These are phyloP conservation scores for Cyclotella choctawhatcheeana DNA, from an alignment of 108 stramenopile species.

Conservation along the genomic window DNA sequence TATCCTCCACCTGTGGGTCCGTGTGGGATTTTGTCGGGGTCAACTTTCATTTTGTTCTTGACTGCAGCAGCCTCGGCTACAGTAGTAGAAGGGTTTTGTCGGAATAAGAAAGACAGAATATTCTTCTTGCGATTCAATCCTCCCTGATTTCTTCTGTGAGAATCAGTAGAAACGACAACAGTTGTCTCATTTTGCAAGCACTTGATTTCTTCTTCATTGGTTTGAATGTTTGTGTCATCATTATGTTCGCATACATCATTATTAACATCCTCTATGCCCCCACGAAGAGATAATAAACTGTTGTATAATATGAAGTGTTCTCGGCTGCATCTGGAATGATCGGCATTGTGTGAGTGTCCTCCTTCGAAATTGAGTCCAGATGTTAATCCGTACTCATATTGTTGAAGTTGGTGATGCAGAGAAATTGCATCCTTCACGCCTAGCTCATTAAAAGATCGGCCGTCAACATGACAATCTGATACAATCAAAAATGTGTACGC, in stretches of 20 bases:
- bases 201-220: not conserved
- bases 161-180: not conserved
- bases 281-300: constrained; percentile 13
- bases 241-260: not conserved
- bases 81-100: not conserved
- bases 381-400: no score
- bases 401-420: no score
- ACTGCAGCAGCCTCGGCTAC: not conserved
- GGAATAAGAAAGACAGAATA: not conserved
- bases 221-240: not conserved
- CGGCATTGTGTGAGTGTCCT: no score
- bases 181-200: no score
- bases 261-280: constrained; percentile 12
- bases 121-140: not conserved
- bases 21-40: constrained; percentile 9
- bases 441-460: no score
- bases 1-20: constrained; percentile 14
- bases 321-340: no score
- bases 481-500: no score
- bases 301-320: not conserved
- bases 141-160: not conserved
- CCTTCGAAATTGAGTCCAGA: no score
- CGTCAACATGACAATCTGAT: no score
- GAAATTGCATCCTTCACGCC: no score
- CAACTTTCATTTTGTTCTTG: not conserved